phyloP scores from a whole-genome alignment of 169 alveolate species.

The Cryptosporidium bovis region DNA sequence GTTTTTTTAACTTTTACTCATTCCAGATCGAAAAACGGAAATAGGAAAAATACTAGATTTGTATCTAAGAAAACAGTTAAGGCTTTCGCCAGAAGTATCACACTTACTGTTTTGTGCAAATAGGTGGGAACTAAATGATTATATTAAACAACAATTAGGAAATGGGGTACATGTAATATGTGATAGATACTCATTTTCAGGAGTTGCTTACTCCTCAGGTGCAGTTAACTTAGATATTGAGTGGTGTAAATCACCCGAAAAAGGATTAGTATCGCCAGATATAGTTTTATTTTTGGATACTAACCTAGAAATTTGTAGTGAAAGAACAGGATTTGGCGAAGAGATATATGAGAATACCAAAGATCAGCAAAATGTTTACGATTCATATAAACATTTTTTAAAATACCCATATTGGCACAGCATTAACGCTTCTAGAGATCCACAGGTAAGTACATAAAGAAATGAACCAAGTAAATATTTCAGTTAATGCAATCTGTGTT shows the following conservation, averaged over 20 bases:
- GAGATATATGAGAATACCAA: constrained; percentile 85
- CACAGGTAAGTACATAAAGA: constrained; percentile 24
- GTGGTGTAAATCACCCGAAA: constrained; percentile 86
- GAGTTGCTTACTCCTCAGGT: constrained; percentile 95
- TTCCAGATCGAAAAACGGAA: constrained; percentile 46
- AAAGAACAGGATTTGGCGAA: constrained; percentile 84
- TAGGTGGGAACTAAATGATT: constrained; percentile 92
- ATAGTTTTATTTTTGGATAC: constrained; percentile 81
- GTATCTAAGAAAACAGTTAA: constrained; percentile 82
- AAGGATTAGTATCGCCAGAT: constrained; percentile 87
- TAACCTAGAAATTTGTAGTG: constrained; percentile 69
- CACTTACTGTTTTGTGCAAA: constrained; percentile 94
- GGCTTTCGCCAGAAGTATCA: constrained; percentile 86
- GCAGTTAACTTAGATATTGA: constrained; percentile 83
- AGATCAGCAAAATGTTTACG: constrained; percentile 81
- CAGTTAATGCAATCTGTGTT: too few species aligned
- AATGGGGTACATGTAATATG: constrained; percentile 88
- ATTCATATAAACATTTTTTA: constrained; percentile 76
- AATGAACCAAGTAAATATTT: too few species aligned
- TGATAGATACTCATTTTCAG: constrained; percentile 95
- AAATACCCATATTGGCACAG: constrained; percentile 73
- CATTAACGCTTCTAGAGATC: constrained; percentile 54
- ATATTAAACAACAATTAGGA: constrained; percentile 80
- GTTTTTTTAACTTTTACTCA: neutral
- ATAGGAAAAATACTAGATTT: constrained; percentile 87